Conservation (phyloP, 768 basidiomycete species). For the Crucibulum laeve region DNA sequence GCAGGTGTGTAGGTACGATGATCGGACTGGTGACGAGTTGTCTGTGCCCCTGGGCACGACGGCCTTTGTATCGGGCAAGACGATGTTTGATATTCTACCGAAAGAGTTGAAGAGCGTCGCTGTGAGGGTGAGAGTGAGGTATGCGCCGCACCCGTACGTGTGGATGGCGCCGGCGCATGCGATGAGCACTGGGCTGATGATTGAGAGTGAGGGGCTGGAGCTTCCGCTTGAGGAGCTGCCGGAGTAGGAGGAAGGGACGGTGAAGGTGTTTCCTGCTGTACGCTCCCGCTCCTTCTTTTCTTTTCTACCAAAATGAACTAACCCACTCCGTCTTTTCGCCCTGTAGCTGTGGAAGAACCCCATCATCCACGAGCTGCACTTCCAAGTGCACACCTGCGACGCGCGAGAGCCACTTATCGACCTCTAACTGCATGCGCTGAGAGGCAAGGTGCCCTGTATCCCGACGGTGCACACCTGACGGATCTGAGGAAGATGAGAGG, state of each 20-base stretch:
- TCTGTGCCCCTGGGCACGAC: constrained; percentile 81
- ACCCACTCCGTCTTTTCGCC: background rate
- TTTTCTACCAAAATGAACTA: constrained; percentile 1
- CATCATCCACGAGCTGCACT: constrained; percentile 73
- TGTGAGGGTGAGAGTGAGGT: constrained; percentile 67
- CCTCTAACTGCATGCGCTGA: constrained; percentile 61
- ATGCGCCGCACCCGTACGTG: constrained; percentile 82
- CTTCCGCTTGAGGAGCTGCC: constrained; percentile 61
- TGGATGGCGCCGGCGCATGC: constrained; percentile 82
- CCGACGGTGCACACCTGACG: constrained; percentile 74
- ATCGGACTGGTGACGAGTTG: constrained; percentile 80
- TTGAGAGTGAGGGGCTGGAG: constrained; percentile 74
- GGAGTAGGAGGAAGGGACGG: constrained; percentile 67
- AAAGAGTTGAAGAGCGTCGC: constrained; percentile 72
- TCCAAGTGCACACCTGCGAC: constrained; percentile 88
- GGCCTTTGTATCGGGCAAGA: constrained; percentile 73
- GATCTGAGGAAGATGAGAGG: constrained; percentile 68
- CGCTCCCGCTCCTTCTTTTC: constrained; percentile 20
- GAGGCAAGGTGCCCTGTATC: constrained; percentile 67
- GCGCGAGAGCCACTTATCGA: constrained; percentile 61
- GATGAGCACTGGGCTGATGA: constrained; percentile 72
- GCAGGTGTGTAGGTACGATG: constrained; percentile 74
- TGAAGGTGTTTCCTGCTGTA: constrained; percentile 65
- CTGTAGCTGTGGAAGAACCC: constrained; percentile 89
- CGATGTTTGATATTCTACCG: constrained; percentile 78